These are phyloP conservation scores for Emericellopsis atlantica DNA, from an alignment of 2,329 filamentous ascomycete species.

Conservation along the genomic window DNA sequence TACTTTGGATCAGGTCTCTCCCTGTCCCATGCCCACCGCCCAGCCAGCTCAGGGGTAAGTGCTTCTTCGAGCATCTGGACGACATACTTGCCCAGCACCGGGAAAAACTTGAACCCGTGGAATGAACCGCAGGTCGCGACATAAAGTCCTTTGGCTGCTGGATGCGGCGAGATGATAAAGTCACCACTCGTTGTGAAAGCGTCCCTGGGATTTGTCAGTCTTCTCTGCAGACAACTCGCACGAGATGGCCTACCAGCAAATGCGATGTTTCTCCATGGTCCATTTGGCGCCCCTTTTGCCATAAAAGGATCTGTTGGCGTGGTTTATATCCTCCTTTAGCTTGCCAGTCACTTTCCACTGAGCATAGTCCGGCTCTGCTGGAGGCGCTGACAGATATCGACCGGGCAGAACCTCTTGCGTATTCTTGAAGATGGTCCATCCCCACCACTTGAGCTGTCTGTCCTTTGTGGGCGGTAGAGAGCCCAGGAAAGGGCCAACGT, in stretches of 20 bases:
- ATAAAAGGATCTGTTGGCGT: conserved; percentile 45
- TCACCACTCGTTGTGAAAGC: conserved; percentile 49
- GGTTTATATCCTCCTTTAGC: conserved; percentile 45
- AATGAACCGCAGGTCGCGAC: conserved; percentile 54
- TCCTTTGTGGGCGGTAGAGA: conserved; percentile 40
- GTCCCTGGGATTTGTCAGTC: conserved; percentile 33
- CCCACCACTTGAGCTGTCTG: conserved; percentile 47
- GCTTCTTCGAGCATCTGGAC: conserved; percentile 38
- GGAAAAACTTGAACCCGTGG: conserved; percentile 58
- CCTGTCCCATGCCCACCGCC: conserved; percentile 47
- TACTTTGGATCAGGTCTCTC: conserved; percentile 37
- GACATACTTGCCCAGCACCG: conserved; percentile 49
- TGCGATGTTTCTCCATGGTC: conserved; percentile 48
- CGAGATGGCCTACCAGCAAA: conserved; percentile 45
- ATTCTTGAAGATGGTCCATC: conserved; percentile 46
- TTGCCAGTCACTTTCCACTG: conserved; percentile 47
- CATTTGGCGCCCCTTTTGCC: conserved; percentile 40
- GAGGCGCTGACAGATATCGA: conserved; percentile 42
- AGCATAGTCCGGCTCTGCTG: conserved; percentile 39
- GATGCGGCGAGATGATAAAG: conserved; percentile 48
- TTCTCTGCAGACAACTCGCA: background rate
- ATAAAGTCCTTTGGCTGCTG: conserved; percentile 38
- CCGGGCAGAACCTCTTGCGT: conserved; percentile 38
- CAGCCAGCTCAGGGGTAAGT: conserved; percentile 26
- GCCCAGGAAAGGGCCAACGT: conserved; percentile 39